These are phyloP conservation scores for Chionographis japonica DNA, from an alignment of 106 monocot species.

Conservation along the genomic window DNA sequence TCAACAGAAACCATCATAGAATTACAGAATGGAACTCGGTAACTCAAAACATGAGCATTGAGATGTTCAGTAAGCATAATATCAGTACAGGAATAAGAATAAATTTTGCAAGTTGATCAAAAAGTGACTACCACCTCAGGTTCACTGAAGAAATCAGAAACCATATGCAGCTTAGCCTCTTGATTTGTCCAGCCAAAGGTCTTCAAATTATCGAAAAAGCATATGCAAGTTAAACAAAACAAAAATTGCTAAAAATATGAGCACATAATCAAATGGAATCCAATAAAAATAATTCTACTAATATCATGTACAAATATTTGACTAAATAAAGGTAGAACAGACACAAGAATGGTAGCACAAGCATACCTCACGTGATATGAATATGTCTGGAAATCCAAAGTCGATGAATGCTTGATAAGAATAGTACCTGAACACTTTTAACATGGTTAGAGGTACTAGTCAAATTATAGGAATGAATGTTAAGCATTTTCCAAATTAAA, in stretches of 20 bases:
- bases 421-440: conserved; percentile 71
- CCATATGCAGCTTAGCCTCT: conserved; percentile 96
- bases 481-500: too few relatives aligned
- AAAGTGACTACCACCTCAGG: conserved; percentile 52
- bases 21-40: conserved; percentile 5
- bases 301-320: background rate
- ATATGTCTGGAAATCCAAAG: conserved; percentile 84
- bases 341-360: background rate
- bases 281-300: background rate
- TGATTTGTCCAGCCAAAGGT: conserved; percentile 88
- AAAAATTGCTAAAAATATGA: background rate
- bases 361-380: conserved; percentile 91
- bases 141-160: conserved; percentile 76
- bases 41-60: background rate
- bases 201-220: conserved; percentile 25
- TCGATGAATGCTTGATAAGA: conserved; percentile 79
- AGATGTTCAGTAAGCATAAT: background rate
- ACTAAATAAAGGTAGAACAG: background rate
- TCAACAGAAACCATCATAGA: conserved; percentile 32
- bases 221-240: conserved; percentile 3
- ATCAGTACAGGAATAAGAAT: background rate
- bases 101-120: background rate
- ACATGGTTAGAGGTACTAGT: background rate
- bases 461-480: background rate
- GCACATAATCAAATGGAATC: background rate